Base-by-base conservation (phyloP, 208 protist genomes). In the Jaenimonas drosophilae region DNA sequence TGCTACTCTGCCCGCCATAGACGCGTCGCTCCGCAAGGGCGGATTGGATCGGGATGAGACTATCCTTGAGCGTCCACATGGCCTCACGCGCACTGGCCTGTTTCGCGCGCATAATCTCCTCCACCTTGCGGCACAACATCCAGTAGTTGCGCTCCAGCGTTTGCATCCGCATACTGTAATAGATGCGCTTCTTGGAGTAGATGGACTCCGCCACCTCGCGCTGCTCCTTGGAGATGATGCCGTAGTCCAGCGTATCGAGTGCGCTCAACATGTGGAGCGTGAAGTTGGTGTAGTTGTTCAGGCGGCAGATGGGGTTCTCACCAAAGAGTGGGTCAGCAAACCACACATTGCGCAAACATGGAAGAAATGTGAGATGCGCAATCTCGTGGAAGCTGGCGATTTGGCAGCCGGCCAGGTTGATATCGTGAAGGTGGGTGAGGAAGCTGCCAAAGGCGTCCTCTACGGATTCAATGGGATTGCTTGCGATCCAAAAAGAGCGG, bases 281-380 rank as follows among this genome's bases (percentile, higher is more conserved):
- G 58, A 94, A 96, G 2, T 90, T 97, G 26, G 70, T 72, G 71
- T 97, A 98, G 68, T 97, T 97, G 64, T 72, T 94, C 12, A 98
- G 74, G 12, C 59, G 67, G 62, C 85, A 96, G 30, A 97, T 64
- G 0, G 92, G 86, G 41, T 90, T 94, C 19, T 84, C 67, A 37
- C 95, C 93, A 27, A 90, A 98, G 59, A 97, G 75, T 3, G 91
- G 75, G 51, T 97, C 91, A 11, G 44, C 45, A 32, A 97, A 67
- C 64, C 72, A 83, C 24, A 98, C 43, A 27, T 47, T 61, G 27
- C 66, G 62, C 27, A 98, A 42, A 12, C 64, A 64, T 17, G 66
- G 64, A 11, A 96, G 80, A 24, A 58, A 50, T 2, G 44, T 48
- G 1, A 98, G 66, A 34, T 80, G 64, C n/a, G 57, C 71, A 6